Evolutionary conservation across 2,329 filamentous ascomycete genomes (phyloP).

Genomic region (Colletotrichum liaoningense): DNA sequence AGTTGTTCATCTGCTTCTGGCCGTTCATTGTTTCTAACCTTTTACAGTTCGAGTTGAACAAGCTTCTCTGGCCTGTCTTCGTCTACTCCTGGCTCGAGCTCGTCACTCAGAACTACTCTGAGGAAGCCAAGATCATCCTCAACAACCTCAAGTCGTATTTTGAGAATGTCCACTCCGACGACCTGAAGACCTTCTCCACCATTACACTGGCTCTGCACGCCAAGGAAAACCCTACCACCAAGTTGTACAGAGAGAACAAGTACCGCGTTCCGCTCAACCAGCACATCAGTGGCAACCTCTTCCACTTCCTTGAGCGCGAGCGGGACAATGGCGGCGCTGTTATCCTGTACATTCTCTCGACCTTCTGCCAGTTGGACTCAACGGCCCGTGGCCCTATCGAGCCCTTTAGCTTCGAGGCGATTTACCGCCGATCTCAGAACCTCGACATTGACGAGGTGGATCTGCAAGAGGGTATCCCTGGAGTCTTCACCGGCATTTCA

Average conservation of each 20-base stretch:
- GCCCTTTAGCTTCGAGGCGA: slow-evolving; percentile 71
- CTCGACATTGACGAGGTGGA: slow-evolving; percentile 73
- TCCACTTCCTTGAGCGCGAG: slow-evolving; percentile 91
- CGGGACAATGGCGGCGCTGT: slow-evolving; percentile 82
- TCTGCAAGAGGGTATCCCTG: slow-evolving; percentile 73
- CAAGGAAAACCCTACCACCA: slow-evolving; percentile 79
- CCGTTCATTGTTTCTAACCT: slow-evolving; percentile 32
- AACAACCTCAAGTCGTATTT: slow-evolving; percentile 76
- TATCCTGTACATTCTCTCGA: slow-evolving; percentile 78
- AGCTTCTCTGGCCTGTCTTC: slow-evolving; percentile 92
- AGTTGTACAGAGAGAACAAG: slow-evolving; percentile 85
- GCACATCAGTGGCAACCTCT: slow-evolving; percentile 83
- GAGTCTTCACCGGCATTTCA: slow-evolving; percentile 69
- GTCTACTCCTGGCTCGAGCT: slow-evolving; percentile 92
- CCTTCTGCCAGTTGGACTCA: slow-evolving; percentile 68
- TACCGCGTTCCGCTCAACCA: slow-evolving; percentile 92
- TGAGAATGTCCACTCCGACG: slow-evolving; percentile 81
- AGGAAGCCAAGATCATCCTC: slow-evolving; percentile 81
- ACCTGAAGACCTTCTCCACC: slow-evolving; percentile 79
- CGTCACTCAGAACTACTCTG: slow-evolving; percentile 75
- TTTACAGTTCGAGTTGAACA: slow-evolving; percentile 81
- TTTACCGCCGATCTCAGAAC: slow-evolving; percentile 67
- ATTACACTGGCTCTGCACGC: slow-evolving; percentile 84
- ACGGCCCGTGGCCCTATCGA: slow-evolving; percentile 72
- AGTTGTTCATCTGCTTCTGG: slow-evolving; percentile 2